Percentiles rank a stretch among this genome's conserved stretches.
phyloP scores from a whole-genome alignment of 2,329 filamentous ascomycete genomes.

The Diaporthe batatas region DNA sequence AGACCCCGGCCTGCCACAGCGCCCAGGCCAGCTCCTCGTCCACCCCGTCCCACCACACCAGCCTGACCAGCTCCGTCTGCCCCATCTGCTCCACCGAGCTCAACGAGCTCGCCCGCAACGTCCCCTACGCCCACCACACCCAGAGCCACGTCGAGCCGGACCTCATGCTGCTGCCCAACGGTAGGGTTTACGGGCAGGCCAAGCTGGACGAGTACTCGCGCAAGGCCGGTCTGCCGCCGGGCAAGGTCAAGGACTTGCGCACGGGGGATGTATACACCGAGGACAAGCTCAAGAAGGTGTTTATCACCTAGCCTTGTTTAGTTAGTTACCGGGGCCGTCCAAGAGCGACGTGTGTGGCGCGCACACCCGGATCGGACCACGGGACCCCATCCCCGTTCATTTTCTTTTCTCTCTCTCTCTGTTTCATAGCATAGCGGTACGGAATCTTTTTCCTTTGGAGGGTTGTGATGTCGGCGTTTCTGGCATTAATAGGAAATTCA shows the following conservation, averaged over 20 bases:
- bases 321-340: not conserved
- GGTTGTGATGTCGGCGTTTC: slow-evolving; percentile 19
- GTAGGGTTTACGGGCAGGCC: slow-evolving; percentile 84
- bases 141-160: slow-evolving; percentile 94
- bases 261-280: slow-evolving; percentile 77
- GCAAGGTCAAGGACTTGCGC: slow-evolving; percentile 81
- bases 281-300: slow-evolving; percentile 84
- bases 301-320: slow-evolving; percentile 74
- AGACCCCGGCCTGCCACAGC: slow-evolving; percentile 90
- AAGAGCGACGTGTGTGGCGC: no score
- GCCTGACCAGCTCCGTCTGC: slow-evolving; percentile 81
- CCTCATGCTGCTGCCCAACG: slow-evolving; percentile 87
- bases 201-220: slow-evolving; percentile 81
- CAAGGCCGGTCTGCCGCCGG: slow-evolving; percentile 78
- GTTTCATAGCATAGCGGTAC: slow-evolving; percentile 38
- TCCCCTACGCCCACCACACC: slow-evolving; percentile 95
- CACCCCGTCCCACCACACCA: slow-evolving; percentile 56
- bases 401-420: not conserved
- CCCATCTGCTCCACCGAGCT: slow-evolving; percentile 97
- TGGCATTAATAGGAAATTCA: not conserved
- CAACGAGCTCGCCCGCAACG: slow-evolving; percentile 87
- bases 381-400: not conserved
- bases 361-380: not conserved
- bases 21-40: slow-evolving; percentile 41
- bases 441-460: not conserved